Conservation (phyloP, 169 alveolate genomes). For the Eimeria maxima region DNA sequence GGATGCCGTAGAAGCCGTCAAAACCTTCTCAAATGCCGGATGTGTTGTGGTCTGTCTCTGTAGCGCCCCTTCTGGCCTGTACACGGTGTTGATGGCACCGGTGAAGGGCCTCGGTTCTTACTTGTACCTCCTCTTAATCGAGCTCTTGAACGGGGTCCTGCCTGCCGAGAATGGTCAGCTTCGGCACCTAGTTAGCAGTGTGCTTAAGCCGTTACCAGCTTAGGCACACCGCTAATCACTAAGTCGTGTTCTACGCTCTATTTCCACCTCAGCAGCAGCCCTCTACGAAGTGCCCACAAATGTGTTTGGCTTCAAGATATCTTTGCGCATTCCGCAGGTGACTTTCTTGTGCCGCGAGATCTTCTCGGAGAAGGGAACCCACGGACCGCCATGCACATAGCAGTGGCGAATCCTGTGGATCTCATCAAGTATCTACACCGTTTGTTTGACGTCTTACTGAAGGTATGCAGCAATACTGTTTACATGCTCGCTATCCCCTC, state of each 20-base stretch:
- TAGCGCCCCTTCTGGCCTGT: constrained; percentile 75
- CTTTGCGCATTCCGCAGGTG: constrained; percentile 31
- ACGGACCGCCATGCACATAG: constrained; percentile 47
- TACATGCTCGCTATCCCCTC: background rate
- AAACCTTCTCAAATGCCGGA: background rate
- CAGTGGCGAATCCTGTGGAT: constrained; percentile 59
- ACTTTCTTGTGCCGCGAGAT: constrained; percentile 72
- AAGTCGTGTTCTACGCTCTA: background rate
- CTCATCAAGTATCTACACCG: constrained; percentile 65
- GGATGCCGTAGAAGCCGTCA: background rate
- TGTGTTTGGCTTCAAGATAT: background rate
- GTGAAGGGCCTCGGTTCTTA: constrained; percentile 67
- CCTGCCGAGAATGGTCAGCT: constrained; percentile 74
- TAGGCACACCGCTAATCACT: too few species aligned
- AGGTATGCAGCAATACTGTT: constrained; percentile 3
- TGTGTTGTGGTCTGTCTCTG: background rate
- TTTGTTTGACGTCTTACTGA: constrained; percentile 29
- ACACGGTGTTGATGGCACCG: constrained; percentile 60
- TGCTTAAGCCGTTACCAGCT: background rate
- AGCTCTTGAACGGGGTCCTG: constrained; percentile 57
- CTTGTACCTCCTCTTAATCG: constrained; percentile 63
- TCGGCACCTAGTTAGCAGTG: background rate
- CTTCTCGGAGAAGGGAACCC: background rate
- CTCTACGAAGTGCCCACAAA: background rate
- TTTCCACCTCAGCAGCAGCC: background rate